These are phyloP conservation scores for Clonostachys byssicola DNA, from an alignment of 2,329 filamentous ascomycete species.

Conservation along the genomic window DNA sequence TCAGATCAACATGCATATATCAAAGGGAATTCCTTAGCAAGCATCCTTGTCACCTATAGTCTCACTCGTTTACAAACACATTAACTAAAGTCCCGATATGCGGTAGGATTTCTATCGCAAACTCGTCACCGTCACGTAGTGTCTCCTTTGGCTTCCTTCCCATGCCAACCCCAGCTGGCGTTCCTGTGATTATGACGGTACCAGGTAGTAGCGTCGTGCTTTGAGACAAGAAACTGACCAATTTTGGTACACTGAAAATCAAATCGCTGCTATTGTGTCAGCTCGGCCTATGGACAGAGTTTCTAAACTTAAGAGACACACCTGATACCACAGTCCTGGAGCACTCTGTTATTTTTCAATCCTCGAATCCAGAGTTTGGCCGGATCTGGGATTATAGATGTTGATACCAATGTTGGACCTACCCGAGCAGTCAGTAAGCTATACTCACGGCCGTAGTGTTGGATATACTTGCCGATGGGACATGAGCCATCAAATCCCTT, in stretches of 20 bases:
- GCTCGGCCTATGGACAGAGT: slow-evolving; percentile 20
- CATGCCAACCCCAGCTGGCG: slow-evolving; percentile 33
- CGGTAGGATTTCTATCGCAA: slow-evolving; percentile 33
- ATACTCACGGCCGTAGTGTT: too few relatives aligned
- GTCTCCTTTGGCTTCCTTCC: slow-evolving; percentile 28
- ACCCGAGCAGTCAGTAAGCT: neutral
- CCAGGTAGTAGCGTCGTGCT: slow-evolving; percentile 34
- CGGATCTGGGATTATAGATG: slow-evolving; percentile 32
- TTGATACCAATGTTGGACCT: slow-evolving; percentile 45
- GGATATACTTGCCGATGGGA: slow-evolving; percentile 28
- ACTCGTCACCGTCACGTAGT: slow-evolving; percentile 32
- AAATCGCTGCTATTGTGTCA: slow-evolving; percentile 33
- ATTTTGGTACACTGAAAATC: slow-evolving; percentile 44
- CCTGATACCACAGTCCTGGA: slow-evolving; percentile 36
- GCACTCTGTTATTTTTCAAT: slow-evolving; percentile 42
- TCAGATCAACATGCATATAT: too few relatives aligned
- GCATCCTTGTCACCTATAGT: too few relatives aligned
- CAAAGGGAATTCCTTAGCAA: too few relatives aligned
- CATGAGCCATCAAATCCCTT: slow-evolving; percentile 54
- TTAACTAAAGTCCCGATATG: slow-evolving; percentile 36
- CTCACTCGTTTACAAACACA: too few relatives aligned
- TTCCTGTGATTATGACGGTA: slow-evolving; percentile 37
- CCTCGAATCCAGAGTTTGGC: slow-evolving; percentile 32
- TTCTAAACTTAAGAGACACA: slow-evolving; percentile 10
- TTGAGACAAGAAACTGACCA: slow-evolving; percentile 36